A percentile compares a stretch with the other conserved stretches of the same genome.
Conservation (phyloP, 2,329 filamentous ascomycete species). For the Ascochyta koolunga region DNA sequence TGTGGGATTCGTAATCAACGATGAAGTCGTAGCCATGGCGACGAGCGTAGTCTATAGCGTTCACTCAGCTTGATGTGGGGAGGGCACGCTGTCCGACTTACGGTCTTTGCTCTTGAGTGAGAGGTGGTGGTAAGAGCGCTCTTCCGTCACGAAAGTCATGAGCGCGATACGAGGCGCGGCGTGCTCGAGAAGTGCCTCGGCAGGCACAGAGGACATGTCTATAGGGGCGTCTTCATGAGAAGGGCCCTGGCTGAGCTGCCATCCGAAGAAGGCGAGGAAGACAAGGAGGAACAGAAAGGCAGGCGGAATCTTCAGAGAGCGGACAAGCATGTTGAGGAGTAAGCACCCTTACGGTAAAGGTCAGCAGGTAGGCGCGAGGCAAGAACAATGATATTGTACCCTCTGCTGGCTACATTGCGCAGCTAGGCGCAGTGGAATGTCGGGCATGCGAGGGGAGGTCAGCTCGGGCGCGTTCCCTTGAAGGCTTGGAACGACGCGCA, state of each 20-base stretch:
- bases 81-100: conserved; percentile 19
- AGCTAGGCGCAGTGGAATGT: conserved; percentile 24
- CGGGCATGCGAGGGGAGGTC: conserved; percentile 25
- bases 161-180: conserved; percentile 39
- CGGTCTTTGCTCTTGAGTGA: conserved; percentile 48
- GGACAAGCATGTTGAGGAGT: conserved; percentile 34
- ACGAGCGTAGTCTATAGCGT: conserved; percentile 44
- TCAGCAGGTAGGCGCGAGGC: neutral
- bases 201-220: conserved; percentile 14
- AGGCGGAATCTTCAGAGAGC: conserved; percentile 31
- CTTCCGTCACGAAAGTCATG: conserved; percentile 46
- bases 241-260: conserved; percentile 35
- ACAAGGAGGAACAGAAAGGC: conserved; percentile 32
- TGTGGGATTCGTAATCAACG: conserved; percentile 48
- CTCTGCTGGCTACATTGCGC: conserved; percentile 18
- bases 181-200: conserved; percentile 15
- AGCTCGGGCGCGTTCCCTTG: conserved; percentile 16
- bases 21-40: conserved; percentile 50
- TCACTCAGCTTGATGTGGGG: neutral
- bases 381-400: conserved; percentile 3
- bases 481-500: conserved; percentile 10
- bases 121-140: conserved; percentile 45
- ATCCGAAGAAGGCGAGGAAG: conserved; percentile 41
- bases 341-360: neutral
- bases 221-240: conserved; percentile 19